Percentiles rank a stretch among this genome's conserved stretches.
These are phyloP conservation scores for Cordyceps tenuipes DNA, from an alignment of 2,329 filamentous ascomycete genomes.

Conservation along the genomic window DNA sequence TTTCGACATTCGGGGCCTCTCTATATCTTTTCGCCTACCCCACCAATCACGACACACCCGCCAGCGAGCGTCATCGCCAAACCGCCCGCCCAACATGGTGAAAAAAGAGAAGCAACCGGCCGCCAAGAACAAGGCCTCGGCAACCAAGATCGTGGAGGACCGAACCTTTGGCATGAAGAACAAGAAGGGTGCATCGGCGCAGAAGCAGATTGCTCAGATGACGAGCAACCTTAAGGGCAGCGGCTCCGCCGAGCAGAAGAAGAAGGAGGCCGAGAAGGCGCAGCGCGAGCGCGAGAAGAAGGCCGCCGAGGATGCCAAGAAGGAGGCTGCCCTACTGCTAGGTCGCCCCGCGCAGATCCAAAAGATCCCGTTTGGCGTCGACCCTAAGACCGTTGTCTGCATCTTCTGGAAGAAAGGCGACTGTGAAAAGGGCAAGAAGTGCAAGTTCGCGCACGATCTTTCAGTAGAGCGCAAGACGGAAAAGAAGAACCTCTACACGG, in stretches of 20 bases:
- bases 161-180: constrained; percentile 99
- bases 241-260: constrained; percentile 81
- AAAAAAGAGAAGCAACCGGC: constrained; percentile 48
- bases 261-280: constrained; percentile 59
- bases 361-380: constrained; percentile 94
- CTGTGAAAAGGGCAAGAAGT: constrained; percentile 95
- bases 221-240: constrained; percentile 62
- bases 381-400: constrained; percentile 94
- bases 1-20: not conserved
- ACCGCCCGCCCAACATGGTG: constrained; percentile 50
- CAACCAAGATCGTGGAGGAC: constrained; percentile 68
- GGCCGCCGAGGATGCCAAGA: constrained; percentile 76
- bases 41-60: not conserved
- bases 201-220: constrained; percentile 85
- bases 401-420: constrained; percentile 96
- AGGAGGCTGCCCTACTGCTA: constrained; percentile 73
- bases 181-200: constrained; percentile 87
- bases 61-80: constrained; percentile 1
- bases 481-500: constrained; percentile 87
- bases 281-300: constrained; percentile 78
- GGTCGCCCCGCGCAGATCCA: constrained; percentile 91
- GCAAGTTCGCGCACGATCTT: constrained; percentile 94
- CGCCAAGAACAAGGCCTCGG: constrained; percentile 44
- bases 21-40: not conserved
- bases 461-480: constrained; percentile 83